Percentiles rank a stretch among this genome's conserved stretches.
Evolutionary conservation across 495 filamentous ascomycete genomes (phyloP).

Genomic region (Penicillium longicatenatum): DNA sequence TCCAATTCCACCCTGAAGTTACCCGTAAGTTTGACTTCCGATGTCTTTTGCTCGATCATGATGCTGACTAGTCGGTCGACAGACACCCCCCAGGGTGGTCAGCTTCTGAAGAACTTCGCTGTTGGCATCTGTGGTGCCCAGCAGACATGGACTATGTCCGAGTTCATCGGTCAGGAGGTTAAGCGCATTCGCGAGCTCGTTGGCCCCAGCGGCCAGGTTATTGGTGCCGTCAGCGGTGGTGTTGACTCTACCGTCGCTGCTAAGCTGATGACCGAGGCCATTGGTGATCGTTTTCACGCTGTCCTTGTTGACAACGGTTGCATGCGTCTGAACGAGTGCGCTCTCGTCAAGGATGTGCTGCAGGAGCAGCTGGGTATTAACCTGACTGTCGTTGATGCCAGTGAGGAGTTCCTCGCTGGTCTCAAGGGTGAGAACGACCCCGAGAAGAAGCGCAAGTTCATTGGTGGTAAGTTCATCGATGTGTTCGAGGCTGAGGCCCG

Average conservation of each 20-base stretch:
- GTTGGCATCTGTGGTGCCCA: constrained; percentile 27
- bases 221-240: constrained; percentile 65
- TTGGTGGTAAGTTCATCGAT: constrained; percentile 84
- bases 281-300: constrained; percentile 86
- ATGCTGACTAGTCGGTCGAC: constrained; percentile 13
- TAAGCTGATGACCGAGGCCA: constrained; percentile 79
- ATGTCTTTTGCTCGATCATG: constrained; percentile 15
- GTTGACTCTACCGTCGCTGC: constrained; percentile 91
- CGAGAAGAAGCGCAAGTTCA: constrained; percentile 92
- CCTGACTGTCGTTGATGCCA: constrained; percentile 83
- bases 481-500: constrained; percentile 81
- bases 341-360: constrained; percentile 75
- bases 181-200: constrained; percentile 28
- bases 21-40: not conserved
- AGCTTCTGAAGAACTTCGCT: constrained; percentile 27
- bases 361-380: constrained; percentile 81
- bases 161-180: constrained; percentile 23
- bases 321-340: constrained; percentile 84
- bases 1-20: constrained; percentile 29
- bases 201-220: constrained; percentile 17
- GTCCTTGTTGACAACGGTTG: constrained; percentile 87
- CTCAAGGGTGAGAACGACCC: constrained; percentile 80
- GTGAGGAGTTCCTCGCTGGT: constrained; percentile 68
- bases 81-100: constrained; percentile 24
- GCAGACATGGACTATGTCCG: constrained; percentile 25